phyloP scores from a whole-genome alignment of 306 rosid genomes.

The Corylus americana region DNA sequence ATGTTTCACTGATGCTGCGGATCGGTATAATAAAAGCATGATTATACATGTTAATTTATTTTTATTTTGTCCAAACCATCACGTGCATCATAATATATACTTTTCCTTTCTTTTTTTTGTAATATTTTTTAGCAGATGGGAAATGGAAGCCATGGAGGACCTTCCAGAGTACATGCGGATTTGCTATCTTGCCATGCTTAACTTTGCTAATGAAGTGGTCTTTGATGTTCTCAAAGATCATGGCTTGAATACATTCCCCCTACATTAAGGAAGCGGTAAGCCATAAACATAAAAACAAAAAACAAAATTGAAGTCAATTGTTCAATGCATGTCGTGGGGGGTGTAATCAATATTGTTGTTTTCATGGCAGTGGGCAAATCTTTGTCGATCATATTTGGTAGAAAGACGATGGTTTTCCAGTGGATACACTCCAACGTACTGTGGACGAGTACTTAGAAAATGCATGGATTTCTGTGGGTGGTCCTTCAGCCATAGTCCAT shows the following conservation, averaged over 20 bases:
- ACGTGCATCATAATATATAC: neutral
- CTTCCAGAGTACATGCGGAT: conserved; percentile 35
- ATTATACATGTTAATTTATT: neutral
- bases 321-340: neutral
- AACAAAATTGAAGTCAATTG: neutral
- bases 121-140: conserved; percentile 19
- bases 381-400: conserved; percentile 28
- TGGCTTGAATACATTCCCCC: conserved; percentile 6
- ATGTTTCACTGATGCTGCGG: conserved; percentile 27
- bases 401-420: conserved; percentile 36
- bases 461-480: conserved; percentile 16
- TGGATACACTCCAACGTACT: conserved; percentile 16
- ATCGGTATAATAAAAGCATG: neutral
- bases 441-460: conserved; percentile 28
- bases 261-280: conserved; percentile 25
- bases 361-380: conserved; percentile 34
- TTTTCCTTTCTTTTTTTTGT: neutral
- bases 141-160: conserved; percentile 16
- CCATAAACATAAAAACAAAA: too few relatives aligned
- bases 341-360: neutral
- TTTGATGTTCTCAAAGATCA: conserved; percentile 3
- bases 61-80: neutral
- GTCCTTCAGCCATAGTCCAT: too few relatives aligned
- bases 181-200: conserved; percentile 25
- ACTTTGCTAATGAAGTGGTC: conserved; percentile 30